Evolutionary conservation across 495 filamentous ascomycete species (phyloP), one percentile per base, ranked within the genome.

Genomic region (Thermochaetoides thermophila): DNA sequence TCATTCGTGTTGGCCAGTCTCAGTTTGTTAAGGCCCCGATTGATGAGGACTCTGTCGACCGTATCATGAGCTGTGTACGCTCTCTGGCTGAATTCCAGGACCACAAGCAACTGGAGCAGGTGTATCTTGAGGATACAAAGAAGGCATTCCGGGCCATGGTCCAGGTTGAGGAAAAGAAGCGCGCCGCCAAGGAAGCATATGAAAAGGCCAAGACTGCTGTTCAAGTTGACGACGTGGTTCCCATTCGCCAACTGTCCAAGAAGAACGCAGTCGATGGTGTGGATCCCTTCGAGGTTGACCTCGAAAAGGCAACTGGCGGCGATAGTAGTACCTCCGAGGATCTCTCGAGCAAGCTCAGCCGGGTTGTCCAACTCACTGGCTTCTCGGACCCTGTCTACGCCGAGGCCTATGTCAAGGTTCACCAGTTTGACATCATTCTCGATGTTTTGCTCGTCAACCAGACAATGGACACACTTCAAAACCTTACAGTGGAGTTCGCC

Each of bases 101-200:
- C 45, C 80, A 77, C 60, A 91, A 86, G 52, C 78, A 92, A 38
- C 69, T 96, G 7, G 87, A 95, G 53, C 73, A 71, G 3, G 84
- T 89, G 11, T 96, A 95, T 65, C 66, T 99, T 14, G 81, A 99
- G 47, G 91, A 99, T 52, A 96, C 87, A 0, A 73, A 84, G 43
- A 87, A 89, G 53, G 91, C 91, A 1, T 99, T 96, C 74, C 73
- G 83, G 24, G 83, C 82, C n/a, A 95, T 96, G 83, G 86, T 99
- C 1, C 84, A 92, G 45, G 81, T 86, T 4, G 91, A 96, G 50
- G 91, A 99, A 60, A 89, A 86, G 74, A 99, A 95, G 63, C 72
- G 91, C 28, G 80, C 74, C 17, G 89, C 78, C 0, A 86, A 95
- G 57, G 87, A 81, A 44, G 87, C 85, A 10, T 69, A 72, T 9